Base-by-base conservation (phyloP, 805 yeast species). In the Wickerhamiella sorbophila region DNA sequence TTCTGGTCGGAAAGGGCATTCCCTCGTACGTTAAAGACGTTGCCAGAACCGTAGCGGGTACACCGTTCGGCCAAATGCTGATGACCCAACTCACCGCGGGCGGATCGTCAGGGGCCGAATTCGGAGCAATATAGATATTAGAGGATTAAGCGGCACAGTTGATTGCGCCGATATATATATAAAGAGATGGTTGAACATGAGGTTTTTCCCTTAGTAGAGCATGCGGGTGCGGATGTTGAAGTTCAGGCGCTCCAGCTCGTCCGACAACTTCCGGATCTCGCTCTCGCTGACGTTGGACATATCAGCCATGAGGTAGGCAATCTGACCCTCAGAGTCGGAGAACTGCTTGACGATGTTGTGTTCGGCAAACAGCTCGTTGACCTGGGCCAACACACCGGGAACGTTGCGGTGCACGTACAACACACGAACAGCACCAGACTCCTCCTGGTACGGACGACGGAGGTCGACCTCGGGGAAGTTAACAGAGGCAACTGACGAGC, bases 291-390 rank as follows among this genome's bases (percentile, higher is more conserved):
- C 96, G 50, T 82, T 82, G 33, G 91, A 74, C 56, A 91, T 84
- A 65, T 91, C 98, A 32, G 97, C 96, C 94, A 91, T 87, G 63
- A 91, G 72, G 67, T 91, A 91, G 45, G 98, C 98, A 57, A 91
- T 79, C 45, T 84, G 94, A 50, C 95, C 95, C 59, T 82, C 76
- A 20, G 96, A 86, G 62, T 91, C 97, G n/a, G 96, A 81, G 67
- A 77, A 91, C 70, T 91, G 98, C 66, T 91, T 88, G 66, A 87
- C 96, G 64, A 91, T 91, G 66, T 91, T 91, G 72, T 91, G 87
- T 61, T 78, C 78, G 44, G 94, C 81, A 64, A 91, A 75, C 54
- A 91, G 84, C 69, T 88, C 88, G 72, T 91, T 91, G 57, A 91
- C 98, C 33, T 95, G 85, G 63, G 85, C 83, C 74, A 91, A 73